Evolutionary conservation across 305 asterid species (phyloP).

Genomic region (Withania somnifera): DNA sequence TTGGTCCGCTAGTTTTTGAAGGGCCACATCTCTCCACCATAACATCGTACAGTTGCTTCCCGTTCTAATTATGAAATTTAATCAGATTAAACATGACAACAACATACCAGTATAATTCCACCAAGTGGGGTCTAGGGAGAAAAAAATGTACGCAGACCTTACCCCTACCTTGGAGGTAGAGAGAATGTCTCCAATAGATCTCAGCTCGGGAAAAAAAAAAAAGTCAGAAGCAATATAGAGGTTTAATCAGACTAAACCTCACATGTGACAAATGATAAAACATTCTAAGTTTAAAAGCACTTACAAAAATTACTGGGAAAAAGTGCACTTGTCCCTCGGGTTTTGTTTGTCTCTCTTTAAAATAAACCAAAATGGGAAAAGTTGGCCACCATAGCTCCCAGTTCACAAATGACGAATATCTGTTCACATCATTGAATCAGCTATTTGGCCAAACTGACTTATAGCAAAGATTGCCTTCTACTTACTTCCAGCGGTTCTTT

Average conservation of each 20-base stretch:
- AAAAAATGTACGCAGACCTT: no score
- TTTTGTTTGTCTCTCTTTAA: slow-evolving; percentile 84
- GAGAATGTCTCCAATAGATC: no score
- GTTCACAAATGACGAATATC: slow-evolving; percentile 79
- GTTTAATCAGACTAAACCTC: not conserved
- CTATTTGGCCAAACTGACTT: not conserved
- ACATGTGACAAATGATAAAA: not conserved
- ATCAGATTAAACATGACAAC: not conserved
- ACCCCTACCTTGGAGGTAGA: no score
- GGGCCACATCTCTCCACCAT: slow-evolving; percentile 88
- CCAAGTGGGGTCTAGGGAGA: no score
- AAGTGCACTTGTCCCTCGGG: slow-evolving; percentile 79
- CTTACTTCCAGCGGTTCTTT: slow-evolving; percentile 94
- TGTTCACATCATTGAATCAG: slow-evolving; percentile 13
- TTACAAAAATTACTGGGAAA: slow-evolving; percentile 91
- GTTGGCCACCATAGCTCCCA: slow-evolving; percentile 99
- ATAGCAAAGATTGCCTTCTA: not conserved
- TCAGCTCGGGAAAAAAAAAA: no score
- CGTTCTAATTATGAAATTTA: slow-evolving; percentile 40
- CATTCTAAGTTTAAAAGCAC: slow-evolving; percentile 6
- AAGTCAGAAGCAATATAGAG: no score
- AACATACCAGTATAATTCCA: no score
- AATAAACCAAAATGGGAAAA: slow-evolving; percentile 84
- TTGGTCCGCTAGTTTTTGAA: slow-evolving; percentile 75
- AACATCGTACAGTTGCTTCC: slow-evolving; percentile 82